Percentiles rank a stretch among this genome's conserved stretches.
Evolutionary conservation across 257 asterid species (phyloP).

Genomic region (Haberlea rhodopensis): DNA sequence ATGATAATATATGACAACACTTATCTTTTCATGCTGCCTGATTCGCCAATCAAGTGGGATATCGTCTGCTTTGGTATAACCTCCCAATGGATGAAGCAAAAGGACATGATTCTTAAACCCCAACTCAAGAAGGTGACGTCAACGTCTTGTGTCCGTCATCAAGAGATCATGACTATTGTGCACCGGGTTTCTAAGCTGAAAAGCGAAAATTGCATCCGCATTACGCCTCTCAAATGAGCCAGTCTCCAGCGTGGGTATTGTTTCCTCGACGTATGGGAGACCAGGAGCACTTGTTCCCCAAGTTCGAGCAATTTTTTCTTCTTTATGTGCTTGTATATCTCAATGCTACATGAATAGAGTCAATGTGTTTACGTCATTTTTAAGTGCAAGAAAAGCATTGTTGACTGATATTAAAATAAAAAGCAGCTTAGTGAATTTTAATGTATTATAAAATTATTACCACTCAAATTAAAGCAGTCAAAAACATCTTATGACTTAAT

Average conservation of each 20-base stretch:
- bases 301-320: conserved; percentile 85
- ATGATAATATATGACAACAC: too few relatives aligned
- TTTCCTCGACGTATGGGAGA: conserved; percentile 74
- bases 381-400: too few relatives aligned
- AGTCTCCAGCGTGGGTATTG: conserved; percentile 69
- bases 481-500: too few relatives aligned
- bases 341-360: conserved; percentile 49
- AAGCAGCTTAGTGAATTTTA: too few relatives aligned
- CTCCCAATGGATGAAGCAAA: conserved; percentile 84
- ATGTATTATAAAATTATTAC: too few relatives aligned
- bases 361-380: too few relatives aligned
- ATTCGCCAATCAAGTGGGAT: too few relatives aligned
- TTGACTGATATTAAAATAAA: too few relatives aligned
- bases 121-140: conserved; percentile 87
- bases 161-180: conserved; percentile 87
- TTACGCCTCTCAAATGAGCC: conserved; percentile 67
- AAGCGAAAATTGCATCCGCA: conserved; percentile 92
- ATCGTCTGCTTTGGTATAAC: conserved; percentile 88
- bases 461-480: too few relatives aligned
- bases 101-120: conserved; percentile 82
- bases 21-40: too few relatives aligned
- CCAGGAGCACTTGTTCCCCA: conserved; percentile 94
- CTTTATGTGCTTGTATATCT: conserved; percentile 87
- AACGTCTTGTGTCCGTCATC: conserved; percentile 86
- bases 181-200: conserved; percentile 92